These are phyloP conservation scores for Drosera capensis DNA, from an alignment of 148 eudicot species.

Conservation along the genomic window DNA sequence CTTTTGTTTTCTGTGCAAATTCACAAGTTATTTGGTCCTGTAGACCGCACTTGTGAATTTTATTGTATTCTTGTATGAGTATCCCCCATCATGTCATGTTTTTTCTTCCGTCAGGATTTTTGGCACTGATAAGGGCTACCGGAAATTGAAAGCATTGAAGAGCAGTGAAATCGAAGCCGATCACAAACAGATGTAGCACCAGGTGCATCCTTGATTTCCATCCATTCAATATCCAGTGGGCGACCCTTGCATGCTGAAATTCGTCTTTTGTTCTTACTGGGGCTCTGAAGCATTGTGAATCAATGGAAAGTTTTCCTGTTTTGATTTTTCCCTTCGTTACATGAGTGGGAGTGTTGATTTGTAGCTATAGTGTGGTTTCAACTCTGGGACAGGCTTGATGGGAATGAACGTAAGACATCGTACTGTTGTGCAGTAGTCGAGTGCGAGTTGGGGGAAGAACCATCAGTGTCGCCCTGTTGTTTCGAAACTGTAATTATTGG, in stretches of 20 bases:
- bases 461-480: too few relatives aligned
- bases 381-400: too few relatives aligned
- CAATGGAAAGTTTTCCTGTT: conserved; percentile 1
- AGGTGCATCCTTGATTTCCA: neutral
- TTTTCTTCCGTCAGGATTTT: conserved; percentile 8
- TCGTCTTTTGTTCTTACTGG: neutral
- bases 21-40: neutral
- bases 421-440: too few relatives aligned
- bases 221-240: neutral
- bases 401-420: too few relatives aligned
- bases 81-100: too few relatives aligned
- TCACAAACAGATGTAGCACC: conserved; percentile 1
- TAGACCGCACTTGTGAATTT: neutral
- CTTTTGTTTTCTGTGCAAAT: too few relatives aligned
- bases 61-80: neutral
- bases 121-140: conserved; percentile 10
- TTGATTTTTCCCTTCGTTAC: too few relatives aligned
- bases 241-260: neutral
- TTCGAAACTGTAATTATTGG: too few relatives aligned
- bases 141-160: conserved; percentile 9
- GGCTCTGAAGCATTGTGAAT: neutral
- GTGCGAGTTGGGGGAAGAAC: too few relatives aligned
- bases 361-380: too few relatives aligned
- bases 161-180: neutral
- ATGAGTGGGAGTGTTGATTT: too few relatives aligned